These are phyloP conservation scores for Phytophthora sp. DNA, from an alignment of 352 stramenopile species.

Conservation along the genomic window DNA sequence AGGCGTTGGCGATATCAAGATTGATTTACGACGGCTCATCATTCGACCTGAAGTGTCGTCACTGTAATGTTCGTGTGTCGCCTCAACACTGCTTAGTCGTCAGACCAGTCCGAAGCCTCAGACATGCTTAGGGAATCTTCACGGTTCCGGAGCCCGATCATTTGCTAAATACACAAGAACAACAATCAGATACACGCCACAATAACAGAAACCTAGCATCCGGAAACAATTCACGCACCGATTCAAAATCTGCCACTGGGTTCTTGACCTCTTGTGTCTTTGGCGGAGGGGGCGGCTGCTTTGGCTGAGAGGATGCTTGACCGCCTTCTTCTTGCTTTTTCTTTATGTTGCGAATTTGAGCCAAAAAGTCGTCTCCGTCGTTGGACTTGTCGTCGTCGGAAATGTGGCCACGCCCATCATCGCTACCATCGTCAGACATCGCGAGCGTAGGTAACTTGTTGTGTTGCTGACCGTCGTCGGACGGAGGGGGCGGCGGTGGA, in stretches of 20 bases:
- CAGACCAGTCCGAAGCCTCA: conserved; percentile 87
- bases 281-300: conserved; percentile 32
- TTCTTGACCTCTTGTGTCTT: conserved; percentile 62
- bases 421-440: conserved; percentile 85
- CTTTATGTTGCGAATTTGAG: conserved; percentile 85
- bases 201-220: neutral
- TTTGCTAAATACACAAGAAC: conserved; percentile 68
- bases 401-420: conserved; percentile 43
- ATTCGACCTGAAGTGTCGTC: conserved; percentile 24
- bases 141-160: conserved; percentile 78
- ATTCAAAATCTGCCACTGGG: conserved; percentile 69
- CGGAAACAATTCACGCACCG: conserved; percentile 27
- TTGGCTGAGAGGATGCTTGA: conserved; percentile 28
- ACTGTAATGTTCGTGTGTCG: conserved; percentile 9
- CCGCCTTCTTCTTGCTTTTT: conserved; percentile 72
- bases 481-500: conserved; percentile 54
- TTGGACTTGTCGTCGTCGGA: conserved; percentile 69
- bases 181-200: neutral
- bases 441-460: conserved; percentile 70
- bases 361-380: conserved; percentile 79
- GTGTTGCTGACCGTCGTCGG: conserved; percentile 47
- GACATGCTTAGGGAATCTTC: conserved; percentile 83
- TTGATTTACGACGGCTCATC: conserved; percentile 17
- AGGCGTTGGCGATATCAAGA: conserved; percentile 46
- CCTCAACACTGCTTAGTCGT: conserved; percentile 55